phyloP scores from a whole-genome alignment of 257 asterid species.

The Solanum pinnatisectum region DNA sequence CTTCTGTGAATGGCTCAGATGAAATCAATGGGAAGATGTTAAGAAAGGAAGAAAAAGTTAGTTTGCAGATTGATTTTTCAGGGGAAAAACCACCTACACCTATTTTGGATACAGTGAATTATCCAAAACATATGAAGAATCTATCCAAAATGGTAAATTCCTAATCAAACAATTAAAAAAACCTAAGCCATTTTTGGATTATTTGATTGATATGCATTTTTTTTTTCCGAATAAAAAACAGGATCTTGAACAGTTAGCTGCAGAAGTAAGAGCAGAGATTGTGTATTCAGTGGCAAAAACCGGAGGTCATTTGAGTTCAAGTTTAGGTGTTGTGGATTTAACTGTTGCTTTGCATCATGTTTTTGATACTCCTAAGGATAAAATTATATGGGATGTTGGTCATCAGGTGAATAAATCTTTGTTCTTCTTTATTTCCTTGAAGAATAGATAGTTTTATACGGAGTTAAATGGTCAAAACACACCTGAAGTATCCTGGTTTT shows the following conservation, averaged over 20 bases:
- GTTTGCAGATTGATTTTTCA: conserved; percentile 48
- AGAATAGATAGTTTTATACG: not conserved
- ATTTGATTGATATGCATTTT: not conserved
- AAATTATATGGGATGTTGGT: conserved; percentile 85
- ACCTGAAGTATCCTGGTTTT: not conserved
- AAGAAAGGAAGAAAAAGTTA: conserved; percentile 31
- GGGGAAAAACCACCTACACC: conserved; percentile 60
- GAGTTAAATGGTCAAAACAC: not conserved
- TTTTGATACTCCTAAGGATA: conserved; percentile 61
- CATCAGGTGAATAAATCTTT: conserved; percentile 49
- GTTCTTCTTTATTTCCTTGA: not conserved
- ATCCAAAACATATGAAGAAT: conserved; percentile 69
- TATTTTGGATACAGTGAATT: conserved; percentile 56
- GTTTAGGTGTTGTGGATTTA: conserved; percentile 69
- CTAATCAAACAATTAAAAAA: not conserved
- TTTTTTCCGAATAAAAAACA: not conserved
- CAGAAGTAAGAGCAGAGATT: conserved; percentile 67
- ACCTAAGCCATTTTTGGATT: not conserved
- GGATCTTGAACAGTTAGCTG: conserved; percentile 76
- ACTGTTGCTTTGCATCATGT: conserved; percentile 83
- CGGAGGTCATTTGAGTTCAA: conserved; percentile 69
- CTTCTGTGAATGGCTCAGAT: conserved; percentile 27
- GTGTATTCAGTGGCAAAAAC: conserved; percentile 45
- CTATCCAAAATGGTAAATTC: conserved; percentile 34
- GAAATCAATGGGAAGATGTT: conserved; percentile 19